Percentiles rank a stretch among this genome's conserved stretches.
phyloP scores from a whole-genome alignment of 495 filamentous ascomycete species.

The Poronia punctata region DNA sequence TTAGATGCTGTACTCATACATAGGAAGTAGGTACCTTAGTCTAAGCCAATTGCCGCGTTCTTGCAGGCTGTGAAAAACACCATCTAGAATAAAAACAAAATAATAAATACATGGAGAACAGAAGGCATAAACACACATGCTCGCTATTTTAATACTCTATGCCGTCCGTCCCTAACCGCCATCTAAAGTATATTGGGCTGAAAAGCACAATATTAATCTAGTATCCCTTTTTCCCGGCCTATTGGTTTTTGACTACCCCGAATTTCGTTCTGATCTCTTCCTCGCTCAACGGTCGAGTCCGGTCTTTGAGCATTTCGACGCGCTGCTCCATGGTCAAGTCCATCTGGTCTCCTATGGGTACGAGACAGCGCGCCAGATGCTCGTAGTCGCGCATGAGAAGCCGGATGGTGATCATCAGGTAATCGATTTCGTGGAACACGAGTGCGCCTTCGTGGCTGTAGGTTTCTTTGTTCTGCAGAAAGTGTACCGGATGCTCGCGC shows the following conservation, averaged over 20 bases:
- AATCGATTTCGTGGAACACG: slow-evolving; percentile 67
- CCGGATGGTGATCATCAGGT: slow-evolving; percentile 57
- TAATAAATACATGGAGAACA: no score
- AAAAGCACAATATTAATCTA: no score
- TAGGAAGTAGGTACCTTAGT: no score
- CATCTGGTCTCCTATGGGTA: slow-evolving; percentile 64
- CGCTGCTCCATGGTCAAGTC: slow-evolving; percentile 52
- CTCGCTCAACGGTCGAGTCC: slow-evolving; percentile 54
- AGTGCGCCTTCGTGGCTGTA: slow-evolving; percentile 56
- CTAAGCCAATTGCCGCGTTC: no score
- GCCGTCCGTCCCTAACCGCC: no score
- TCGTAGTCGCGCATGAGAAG: slow-evolving; percentile 56
- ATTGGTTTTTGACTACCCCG: slow-evolving; percentile 1
- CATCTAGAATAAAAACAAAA: no score
- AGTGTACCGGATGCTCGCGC: slow-evolving; percentile 62
- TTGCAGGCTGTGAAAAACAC: no score
- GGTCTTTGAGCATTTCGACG: slow-evolving; percentile 53
- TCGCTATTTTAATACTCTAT: no score
- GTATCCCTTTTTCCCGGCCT: no score
- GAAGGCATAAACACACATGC: no score
- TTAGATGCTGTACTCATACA: no score
- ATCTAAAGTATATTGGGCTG: no score
- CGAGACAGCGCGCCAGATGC: slow-evolving; percentile 54
- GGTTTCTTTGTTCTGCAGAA: slow-evolving; percentile 53
- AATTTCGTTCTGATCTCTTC: slow-evolving; percentile 49